Evolutionary conservation across 495 filamentous ascomycete genomes (phyloP).

Genomic region (Hypoxylon perforatum): DNA sequence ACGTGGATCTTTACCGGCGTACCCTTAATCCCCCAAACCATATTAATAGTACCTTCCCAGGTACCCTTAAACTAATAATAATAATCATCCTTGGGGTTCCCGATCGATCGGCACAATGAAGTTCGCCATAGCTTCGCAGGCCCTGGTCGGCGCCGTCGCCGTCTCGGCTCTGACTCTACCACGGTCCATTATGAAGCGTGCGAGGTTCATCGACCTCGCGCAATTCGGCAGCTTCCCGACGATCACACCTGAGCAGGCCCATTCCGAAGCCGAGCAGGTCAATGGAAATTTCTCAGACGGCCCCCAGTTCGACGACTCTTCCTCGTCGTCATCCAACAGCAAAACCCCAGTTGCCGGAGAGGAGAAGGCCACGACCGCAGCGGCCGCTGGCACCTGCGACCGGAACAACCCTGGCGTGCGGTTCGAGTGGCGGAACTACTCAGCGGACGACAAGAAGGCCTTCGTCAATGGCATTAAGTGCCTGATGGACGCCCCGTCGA

Average conservation of each 20-base stretch:
- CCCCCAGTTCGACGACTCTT: constrained; percentile 13
- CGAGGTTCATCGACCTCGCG: constrained; percentile 38
- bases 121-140: constrained; percentile 38
- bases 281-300: constrained; percentile 9
- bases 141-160: constrained; percentile 44
- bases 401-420: constrained; percentile 44
- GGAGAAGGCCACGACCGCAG: constrained; percentile 10
- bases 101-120: constrained; percentile 39
- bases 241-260: constrained; percentile 34
- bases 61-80: neutral
- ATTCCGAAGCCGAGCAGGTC: constrained; percentile 23
- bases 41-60: constrained; percentile 21
- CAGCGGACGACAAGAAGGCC: constrained; percentile 36
- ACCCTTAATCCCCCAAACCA: constrained; percentile 8
- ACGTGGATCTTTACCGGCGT: constrained; percentile 14
- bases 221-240: constrained; percentile 44
- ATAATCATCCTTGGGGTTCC: constrained; percentile 1
- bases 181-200: constrained; percentile 29
- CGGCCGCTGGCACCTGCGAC: constrained; percentile 35
- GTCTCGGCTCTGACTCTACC: constrained; percentile 41
- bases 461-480: constrained; percentile 52
- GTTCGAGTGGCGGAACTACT: constrained; percentile 49
- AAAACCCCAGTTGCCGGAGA: constrained; percentile 16
- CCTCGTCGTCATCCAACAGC: constrained; percentile 1
- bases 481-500: constrained; percentile 48